phyloP scores from a whole-genome alignment of 352 stramenopile species.

The Phytophthora pini region DNA sequence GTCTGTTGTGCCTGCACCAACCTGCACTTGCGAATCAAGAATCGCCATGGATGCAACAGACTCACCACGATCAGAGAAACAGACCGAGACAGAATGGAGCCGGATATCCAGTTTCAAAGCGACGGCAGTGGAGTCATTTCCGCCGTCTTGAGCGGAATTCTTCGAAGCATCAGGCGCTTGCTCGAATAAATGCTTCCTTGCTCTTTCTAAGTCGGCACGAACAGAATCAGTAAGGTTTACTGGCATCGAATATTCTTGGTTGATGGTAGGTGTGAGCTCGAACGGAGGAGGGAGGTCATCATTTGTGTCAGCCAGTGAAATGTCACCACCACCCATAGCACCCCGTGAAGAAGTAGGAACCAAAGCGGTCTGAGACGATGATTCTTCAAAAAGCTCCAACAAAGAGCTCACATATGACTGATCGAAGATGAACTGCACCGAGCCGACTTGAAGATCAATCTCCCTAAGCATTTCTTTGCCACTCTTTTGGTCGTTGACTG shows the following conservation, averaged over 20 bases:
- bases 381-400: slow-evolving; percentile 77
- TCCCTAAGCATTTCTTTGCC: slow-evolving; percentile 60
- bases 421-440: slow-evolving; percentile 86
- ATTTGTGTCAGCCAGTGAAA: slow-evolving; percentile 14
- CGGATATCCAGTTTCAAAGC: slow-evolving; percentile 55
- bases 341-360: slow-evolving; percentile 30
- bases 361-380: slow-evolving; percentile 53
- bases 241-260: slow-evolving; percentile 74
- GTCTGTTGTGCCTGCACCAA: slow-evolving; percentile 36
- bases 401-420: slow-evolving; percentile 85
- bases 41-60: slow-evolving; percentile 71
- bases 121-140: slow-evolving; percentile 9
- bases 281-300: slow-evolving; percentile 56
- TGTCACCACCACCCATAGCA: slow-evolving; percentile 20
- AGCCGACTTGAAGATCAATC: slow-evolving; percentile 76
- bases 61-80: slow-evolving; percentile 77
- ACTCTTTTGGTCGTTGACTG: slow-evolving; percentile 63
- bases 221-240: slow-evolving; percentile 85
- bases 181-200: slow-evolving; percentile 67
- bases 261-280: slow-evolving; percentile 65
- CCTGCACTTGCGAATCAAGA: slow-evolving; percentile 52
- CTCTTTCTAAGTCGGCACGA: slow-evolving; percentile 77
- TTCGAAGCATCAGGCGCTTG: slow-evolving; percentile 21
- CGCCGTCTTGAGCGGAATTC: neutral
- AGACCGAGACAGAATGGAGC: slow-evolving; percentile 81